Evolutionary conservation across 2,329 filamentous ascomycete genomes (phyloP).

Genomic region (Colletotrichum sp.): DNA sequence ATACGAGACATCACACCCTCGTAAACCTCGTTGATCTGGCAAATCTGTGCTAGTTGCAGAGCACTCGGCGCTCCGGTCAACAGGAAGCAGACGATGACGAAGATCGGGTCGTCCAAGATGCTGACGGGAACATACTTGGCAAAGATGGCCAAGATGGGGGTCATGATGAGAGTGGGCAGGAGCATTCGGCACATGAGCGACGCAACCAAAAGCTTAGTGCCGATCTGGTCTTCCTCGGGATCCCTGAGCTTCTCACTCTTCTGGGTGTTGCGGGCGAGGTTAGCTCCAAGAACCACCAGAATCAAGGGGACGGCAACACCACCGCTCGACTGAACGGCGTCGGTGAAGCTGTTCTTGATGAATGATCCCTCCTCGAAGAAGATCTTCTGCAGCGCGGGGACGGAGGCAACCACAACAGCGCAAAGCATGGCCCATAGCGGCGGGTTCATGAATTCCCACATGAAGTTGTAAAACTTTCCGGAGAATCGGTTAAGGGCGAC

Average conservation of each 20-base stretch:
- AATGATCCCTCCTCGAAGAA: conserved; percentile 93
- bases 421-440: conserved; percentile 96
- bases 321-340: conserved; percentile 83
- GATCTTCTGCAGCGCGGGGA: conserved; percentile 79
- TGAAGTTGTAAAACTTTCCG: conserved; percentile 61
- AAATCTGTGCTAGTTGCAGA: conserved; percentile 95
- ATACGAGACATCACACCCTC: conserved; percentile 93
- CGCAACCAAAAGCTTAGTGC: conserved; percentile 81
- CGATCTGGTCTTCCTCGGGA: conserved; percentile 71
- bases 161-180: conserved; percentile 89
- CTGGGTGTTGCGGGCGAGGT: conserved; percentile 89
- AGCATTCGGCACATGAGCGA: conserved; percentile 90
- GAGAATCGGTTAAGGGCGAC: conserved; percentile 34
- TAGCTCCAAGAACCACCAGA: conserved; percentile 92
- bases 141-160: conserved; percentile 81
- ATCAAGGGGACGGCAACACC: conserved; percentile 95
- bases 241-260: conserved; percentile 68
- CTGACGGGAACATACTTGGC: conserved; percentile 92
- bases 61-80: conserved; percentile 93
- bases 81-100: conserved; percentile 96
- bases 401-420: conserved; percentile 88
- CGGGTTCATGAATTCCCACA: conserved; percentile 98
- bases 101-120: conserved; percentile 97
- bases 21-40: conserved; percentile 96
- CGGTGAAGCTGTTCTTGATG: conserved; percentile 89